Evolutionary conservation across 73 alveolate genomes (phyloP).

Genomic region (Paraurostyla sp.): DNA sequence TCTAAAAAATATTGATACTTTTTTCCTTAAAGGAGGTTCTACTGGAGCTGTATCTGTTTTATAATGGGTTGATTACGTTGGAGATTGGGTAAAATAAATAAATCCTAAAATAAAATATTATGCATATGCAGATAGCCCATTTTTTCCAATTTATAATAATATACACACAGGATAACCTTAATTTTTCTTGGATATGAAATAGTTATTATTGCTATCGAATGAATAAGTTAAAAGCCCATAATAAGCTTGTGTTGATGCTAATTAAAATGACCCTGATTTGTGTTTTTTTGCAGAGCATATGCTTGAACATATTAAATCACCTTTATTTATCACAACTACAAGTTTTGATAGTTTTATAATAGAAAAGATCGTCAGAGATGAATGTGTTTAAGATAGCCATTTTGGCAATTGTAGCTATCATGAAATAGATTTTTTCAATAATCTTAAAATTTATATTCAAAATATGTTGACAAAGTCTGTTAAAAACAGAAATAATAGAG

Average conservation of each 20-base stretch:
- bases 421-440: neutral
- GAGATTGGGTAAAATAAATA: neutral
- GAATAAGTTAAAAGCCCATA: neutral
- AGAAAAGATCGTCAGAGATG: neutral
- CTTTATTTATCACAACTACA: neutral
- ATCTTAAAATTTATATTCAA: neutral
- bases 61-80: neutral
- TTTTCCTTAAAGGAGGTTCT: slow-evolving; percentile 22
- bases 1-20: neutral
- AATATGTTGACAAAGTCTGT: neutral
- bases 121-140: slow-evolving; percentile 11
- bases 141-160: neutral
- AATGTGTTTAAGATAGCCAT: neutral
- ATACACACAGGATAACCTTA: neutral
- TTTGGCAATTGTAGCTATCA: neutral
- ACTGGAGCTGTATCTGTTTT: slow-evolving; percentile 18
- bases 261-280: neutral
- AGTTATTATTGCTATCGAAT: neutral
- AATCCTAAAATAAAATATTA: slow-evolving; percentile 4
- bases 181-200: neutral
- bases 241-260: neutral
- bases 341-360: neutral
- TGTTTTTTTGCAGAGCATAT: slow-evolving; percentile 1
- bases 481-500: neutral
- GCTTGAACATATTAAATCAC: neutral